Base-by-base conservation (phyloP, 768 basidiomycete species). In the Pleurotus eryngii region DNA sequence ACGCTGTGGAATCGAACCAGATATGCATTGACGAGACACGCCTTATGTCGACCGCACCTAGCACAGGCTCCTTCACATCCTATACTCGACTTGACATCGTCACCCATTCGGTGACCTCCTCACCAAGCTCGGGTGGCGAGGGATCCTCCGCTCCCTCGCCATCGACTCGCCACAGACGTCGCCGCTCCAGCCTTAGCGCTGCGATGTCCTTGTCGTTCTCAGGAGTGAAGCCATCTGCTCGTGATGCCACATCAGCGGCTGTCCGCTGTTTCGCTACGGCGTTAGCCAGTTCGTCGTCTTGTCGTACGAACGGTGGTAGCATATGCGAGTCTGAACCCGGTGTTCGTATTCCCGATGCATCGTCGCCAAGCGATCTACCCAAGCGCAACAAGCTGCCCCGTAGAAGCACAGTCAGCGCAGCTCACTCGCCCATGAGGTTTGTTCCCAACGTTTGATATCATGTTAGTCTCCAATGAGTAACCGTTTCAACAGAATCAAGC, bases 121-220 rank as follows among this genome's bases (percentile, higher is more conserved):
- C 51, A 30, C 39, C 51, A 4, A 42, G 51, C n/a, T 40, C 51
- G 18, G 42, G n/a, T 22, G 24, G 39, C 39, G 51, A 54, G 12
- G 39, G 12, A 8, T 54, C 51, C 5, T 7, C 39, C 15, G 42
- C 51, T 17, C 26, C 51, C 4, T 39, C 51, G 37, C 39, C 42
- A 17, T 54, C 51, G 37, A 39, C 38, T 42, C 51, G 51, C 51
- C 51, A 54, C 42, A 54, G 51, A 30, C 51, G 51, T 26, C 37
- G 51, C 18, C 51, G 51, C 24, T 54, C 51, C 18, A 54, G 51
- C 22, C 51, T 54, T 7, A 54, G 51, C 38, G 51, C 51, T 9
- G 51, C 51, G 5, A 42, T 54, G 12, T 54, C 51, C 20, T 39
- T 54, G 39, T 18, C 51, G n/a, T 26, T 54, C 18, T 17, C 51